Base-by-base conservation (phyloP, 2,329 filamentous ascomycete genomes). In the Exophiala spinifera region DNA sequence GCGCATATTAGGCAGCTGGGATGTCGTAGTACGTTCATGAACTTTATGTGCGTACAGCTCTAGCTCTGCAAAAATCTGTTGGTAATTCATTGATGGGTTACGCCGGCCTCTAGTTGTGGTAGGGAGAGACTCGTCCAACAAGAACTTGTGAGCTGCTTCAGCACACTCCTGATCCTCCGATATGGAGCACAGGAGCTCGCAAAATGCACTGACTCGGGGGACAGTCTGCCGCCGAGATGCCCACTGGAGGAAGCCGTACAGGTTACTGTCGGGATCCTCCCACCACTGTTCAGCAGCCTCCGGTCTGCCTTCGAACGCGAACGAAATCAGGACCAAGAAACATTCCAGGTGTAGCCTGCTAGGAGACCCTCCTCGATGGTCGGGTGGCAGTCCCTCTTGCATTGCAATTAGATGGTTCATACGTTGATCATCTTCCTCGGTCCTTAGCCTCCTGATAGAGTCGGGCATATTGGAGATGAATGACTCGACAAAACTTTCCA, bases 381-480 rank as follows among this genome's bases (percentile, higher is more conserved):
- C 70, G 51, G 73, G 70, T 21, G 71, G 64, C 47, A 75, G 61
- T 2, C 73, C 72, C 57, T 76, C 73, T 55, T 73, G 67, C 40
- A 76, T 65, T 33, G 74, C 73, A 20, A 73, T 74, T 44, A 76
- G 70, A 51, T 75, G 73, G 57, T 74, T 70, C 34, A 76, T 59
- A 46, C 74, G 64, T 68, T 95, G 90, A 61, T 94, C 88, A 65
- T 97, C 92, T 70, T 97, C 92, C 56, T 96, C 91, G 1, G 85
- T 81, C 59, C 92, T 89, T 25, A 97, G 76, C 69, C 85, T 89
- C 50, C 92, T 85, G 42, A 99, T 79, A 3, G 94, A 87, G 72
- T 97, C 91, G 0, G 94, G 94, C 75, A 97, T 87, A 66, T 99
- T 96, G 0, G 90, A 89, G 62, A 99, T 95, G 68, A 96, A 95